Base-by-base conservation (phyloP, 108 stramenopile genomes). In the Fragilariopsis cylindrus region DNA sequence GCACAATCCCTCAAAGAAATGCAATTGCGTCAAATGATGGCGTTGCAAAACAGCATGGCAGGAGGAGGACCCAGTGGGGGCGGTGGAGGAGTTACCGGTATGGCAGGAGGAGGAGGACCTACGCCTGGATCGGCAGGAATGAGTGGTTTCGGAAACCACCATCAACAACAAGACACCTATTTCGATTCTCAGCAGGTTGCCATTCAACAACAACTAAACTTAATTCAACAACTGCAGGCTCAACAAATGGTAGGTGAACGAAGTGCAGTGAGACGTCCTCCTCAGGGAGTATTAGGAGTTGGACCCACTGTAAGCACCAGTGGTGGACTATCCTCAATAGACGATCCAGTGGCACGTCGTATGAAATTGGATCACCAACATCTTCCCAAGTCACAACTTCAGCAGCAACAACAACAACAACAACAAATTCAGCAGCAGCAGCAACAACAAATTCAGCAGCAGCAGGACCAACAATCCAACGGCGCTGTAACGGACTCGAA, bases 201-300 rank as follows among this genome's bases (percentile, higher is more conserved):
- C 15, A 55, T 83, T 50, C 85, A 82, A 39, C 82, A 82, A 71
- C 81, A 81, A 63, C 77, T 76, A 65, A 83, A 72, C 63, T 57
- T 79, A 54, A 75, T 84, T 21, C 80, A 79, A 60, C 81, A 81
- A 65, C 70, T 85, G 16, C 81, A 82, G 12, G 83, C 81, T 13
- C 81, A 82, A 50, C 87, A 90, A 68, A 78, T 74, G 64, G 74
- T 76, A 7, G 66, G 54, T 18, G 82, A 81, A 66, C 84, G 30
- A 30, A 30, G 30, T 30, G 30, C 30, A 87, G 47, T 18, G 43
- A 40, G n/a, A 53, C 15, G 52, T 53, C 15, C 52, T 53, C 52
- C 12, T 12, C 74, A 65, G 3, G 6, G 44, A n/a, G 1, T 13
- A 7, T 21, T 15, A 39, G 30, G 50, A 12, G 7, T 2, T 1